These are phyloP conservation scores for Aquilaria agallochum DNA, from an alignment of 441 rosid genomes.

Conservation along the genomic window DNA sequence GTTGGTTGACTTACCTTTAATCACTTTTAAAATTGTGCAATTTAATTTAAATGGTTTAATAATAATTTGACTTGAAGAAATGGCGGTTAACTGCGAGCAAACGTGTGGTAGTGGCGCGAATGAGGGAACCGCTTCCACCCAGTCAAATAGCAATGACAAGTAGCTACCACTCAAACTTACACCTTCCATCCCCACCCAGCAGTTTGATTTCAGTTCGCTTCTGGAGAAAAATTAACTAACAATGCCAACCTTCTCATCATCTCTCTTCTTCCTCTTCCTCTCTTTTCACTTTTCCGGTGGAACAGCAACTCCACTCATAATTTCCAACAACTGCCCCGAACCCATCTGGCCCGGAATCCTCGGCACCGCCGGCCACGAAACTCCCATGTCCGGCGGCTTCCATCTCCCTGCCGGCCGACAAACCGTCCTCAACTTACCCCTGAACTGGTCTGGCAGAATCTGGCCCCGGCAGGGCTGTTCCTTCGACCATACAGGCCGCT, in stretches of 20 bases:
- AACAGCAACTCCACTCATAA: constrained; percentile 25
- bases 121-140: neutral
- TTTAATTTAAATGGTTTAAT: constrained; percentile 4
- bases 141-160: too few relatives aligned
- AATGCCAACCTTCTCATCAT: constrained; percentile 22
- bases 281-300: constrained; percentile 28
- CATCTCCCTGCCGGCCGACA: constrained; percentile 40
- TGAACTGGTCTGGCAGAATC: constrained; percentile 61
- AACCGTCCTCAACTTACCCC: constrained; percentile 32
- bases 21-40: too few relatives aligned
- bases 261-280: constrained; percentile 12
- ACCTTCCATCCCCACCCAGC: neutral
- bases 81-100: too few relatives aligned
- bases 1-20: too few relatives aligned
- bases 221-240: neutral
- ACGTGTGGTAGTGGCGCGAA: constrained; percentile 8
- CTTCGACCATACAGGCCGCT: constrained; percentile 37
- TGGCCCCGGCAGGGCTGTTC: constrained; percentile 70
- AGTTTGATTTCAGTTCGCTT: neutral
- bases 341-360: constrained; percentile 64
- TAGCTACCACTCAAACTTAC: constrained; percentile 1
- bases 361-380: constrained; percentile 40
- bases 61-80: neutral
- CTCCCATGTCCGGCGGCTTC: constrained; percentile 49
- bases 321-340: constrained; percentile 56